Conservation (phyloP, 441 rosid species). For the Lepidium campestre region DNA sequence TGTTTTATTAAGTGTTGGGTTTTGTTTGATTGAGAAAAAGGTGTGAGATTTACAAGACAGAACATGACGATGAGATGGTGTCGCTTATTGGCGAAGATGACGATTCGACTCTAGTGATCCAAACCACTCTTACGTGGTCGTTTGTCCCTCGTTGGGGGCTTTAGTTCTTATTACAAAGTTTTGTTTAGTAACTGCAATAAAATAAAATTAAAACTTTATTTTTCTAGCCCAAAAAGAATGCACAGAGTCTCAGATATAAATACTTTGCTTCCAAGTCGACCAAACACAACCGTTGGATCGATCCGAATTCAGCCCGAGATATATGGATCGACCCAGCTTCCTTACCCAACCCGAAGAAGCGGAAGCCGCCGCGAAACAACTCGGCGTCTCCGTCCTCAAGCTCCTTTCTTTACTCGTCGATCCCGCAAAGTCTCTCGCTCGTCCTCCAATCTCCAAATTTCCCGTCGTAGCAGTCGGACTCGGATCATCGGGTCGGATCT, state of each 20-base stretch:
- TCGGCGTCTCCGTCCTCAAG: conserved; percentile 40
- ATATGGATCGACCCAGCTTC: conserved; percentile 54
- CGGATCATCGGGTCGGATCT: conserved; percentile 75
- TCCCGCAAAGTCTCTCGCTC: conserved; percentile 49
- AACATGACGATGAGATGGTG: neutral
- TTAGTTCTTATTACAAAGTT: neutral
- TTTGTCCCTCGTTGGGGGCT: neutral
- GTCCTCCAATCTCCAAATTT: conserved; percentile 65
- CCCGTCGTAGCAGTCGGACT: conserved; percentile 60
- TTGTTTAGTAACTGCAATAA: neutral
- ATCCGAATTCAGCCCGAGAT: too few relatives aligned
- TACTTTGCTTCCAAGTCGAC: too few relatives aligned
- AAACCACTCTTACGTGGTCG: conserved; percentile 22
- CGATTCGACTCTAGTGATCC: conserved; percentile 13
- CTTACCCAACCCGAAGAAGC: conserved; percentile 60
- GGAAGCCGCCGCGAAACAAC: conserved; percentile 45
- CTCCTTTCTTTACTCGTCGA: conserved; percentile 58
- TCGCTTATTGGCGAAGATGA: conserved; percentile 4
- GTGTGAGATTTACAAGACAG: neutral
- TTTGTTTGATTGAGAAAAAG: conserved; percentile 8
- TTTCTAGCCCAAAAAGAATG: neutral
- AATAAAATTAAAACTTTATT: neutral
- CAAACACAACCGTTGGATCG: too few relatives aligned
- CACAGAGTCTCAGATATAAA: too few relatives aligned
- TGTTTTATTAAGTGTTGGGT: conserved; percentile 1